Conservation (phyloP, 306 rosid species). For the Prunus armeniaca region DNA sequence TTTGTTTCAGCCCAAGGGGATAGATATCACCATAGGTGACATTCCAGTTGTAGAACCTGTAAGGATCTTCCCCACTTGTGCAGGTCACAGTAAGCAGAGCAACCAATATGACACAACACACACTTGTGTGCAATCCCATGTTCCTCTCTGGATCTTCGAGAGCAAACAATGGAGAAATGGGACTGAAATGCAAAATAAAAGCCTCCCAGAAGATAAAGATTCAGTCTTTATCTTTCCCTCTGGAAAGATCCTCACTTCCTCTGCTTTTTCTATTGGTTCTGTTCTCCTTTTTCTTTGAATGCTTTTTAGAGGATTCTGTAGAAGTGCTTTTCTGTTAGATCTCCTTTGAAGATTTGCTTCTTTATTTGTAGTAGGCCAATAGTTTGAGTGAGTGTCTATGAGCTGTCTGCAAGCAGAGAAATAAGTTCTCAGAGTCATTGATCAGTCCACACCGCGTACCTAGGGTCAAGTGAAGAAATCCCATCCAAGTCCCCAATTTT, state of each 20-base stretch:
- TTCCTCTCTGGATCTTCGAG: constrained; percentile 11
- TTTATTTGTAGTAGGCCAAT: neutral
- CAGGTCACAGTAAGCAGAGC: constrained; percentile 37
- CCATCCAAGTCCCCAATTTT: neutral
- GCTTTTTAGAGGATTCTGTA: constrained; percentile 21
- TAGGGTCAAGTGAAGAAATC: neutral
- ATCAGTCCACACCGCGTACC: neutral
- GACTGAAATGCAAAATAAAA: constrained; percentile 2
- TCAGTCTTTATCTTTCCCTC: neutral
- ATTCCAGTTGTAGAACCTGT: constrained; percentile 71
- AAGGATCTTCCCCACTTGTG: constrained; percentile 67
- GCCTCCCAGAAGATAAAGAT: constrained; percentile 12
- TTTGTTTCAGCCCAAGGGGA: constrained; percentile 85
- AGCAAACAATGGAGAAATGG: constrained; percentile 14
- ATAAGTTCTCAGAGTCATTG: constrained; percentile 1
- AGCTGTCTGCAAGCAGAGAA: constrained; percentile 35
- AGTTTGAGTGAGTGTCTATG: constrained; percentile 22
- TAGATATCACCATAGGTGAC: constrained; percentile 82
- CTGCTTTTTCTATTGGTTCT: neutral
- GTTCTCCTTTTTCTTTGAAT: constrained; percentile 10
- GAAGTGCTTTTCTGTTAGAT: constrained; percentile 14
- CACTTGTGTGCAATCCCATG: constrained; percentile 40
- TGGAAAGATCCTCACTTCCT: constrained; percentile 4
- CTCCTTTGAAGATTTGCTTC: neutral
- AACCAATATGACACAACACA: constrained; percentile 27